Base-by-base conservation (phyloP, 2,329 filamentous ascomycete genomes). In the Pyrenochaeta sp. region DNA sequence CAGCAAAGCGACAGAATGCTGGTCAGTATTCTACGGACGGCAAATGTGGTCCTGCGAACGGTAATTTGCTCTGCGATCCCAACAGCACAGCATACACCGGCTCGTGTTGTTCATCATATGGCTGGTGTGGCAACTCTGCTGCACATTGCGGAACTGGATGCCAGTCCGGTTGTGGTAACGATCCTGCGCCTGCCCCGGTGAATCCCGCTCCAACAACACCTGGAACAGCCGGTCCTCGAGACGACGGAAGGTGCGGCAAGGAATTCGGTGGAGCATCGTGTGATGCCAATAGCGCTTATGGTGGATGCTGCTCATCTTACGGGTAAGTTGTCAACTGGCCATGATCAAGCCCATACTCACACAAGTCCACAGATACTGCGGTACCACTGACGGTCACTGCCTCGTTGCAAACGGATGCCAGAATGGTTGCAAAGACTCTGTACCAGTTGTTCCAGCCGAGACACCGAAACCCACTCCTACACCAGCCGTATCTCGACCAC, bases 61-160 rank as follows among this genome's bases (percentile, higher is more conserved):
- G 69, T 49, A 76, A 75, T 51, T 54, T 74, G 7, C 66, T 79
- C 36, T 79, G 76, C 59, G 73, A 81, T 57, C 76, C 79, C 37
- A 76, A 79, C 7, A 80, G 77, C 66, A 78, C 67, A 4, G 71
- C 67, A 11, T 81, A 82, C 67, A 73, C 61, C 2, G 80, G 79
- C 35, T 68, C 72, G 29, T 82, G 80, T 60, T 82, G 80, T 64
- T 79, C 77, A 37, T 64, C 69, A 59, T 75, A 77, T 53, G 72
- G 73, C 42, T 76, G 74, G 75, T 82, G 80, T 55, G 80, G 79
- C 60, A 73, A 73, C 53, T 76, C 75, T 32, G 44, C 71, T n/a
- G 74, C 67, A 23, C 73, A 77, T 56, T 77, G 75, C 56, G 76
- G 68, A 32, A 66, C 63, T 21, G 74, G 74, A 10, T 77, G 73